Evolutionary conservation across 1,284 basidiomycete genomes (phyloP).

Genomic region (Porphyrellus sp.): DNA sequence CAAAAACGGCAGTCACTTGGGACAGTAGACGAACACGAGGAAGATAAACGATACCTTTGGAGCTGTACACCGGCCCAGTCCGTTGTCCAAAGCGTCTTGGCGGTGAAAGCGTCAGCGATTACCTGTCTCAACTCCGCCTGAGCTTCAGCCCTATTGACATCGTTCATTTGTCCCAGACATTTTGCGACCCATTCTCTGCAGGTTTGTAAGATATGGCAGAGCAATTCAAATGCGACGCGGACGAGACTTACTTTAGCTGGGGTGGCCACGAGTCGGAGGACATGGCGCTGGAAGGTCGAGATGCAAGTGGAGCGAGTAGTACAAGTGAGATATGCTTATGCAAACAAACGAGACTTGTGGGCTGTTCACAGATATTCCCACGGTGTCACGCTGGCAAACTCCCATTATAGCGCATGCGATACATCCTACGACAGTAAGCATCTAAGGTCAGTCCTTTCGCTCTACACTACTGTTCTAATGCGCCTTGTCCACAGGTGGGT

Average conservation of each 20-base stretch:
- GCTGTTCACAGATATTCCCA: conserved; percentile 20
- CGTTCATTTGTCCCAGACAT: conserved; percentile 79
- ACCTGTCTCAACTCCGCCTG: conserved; percentile 82
- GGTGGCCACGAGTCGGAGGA: conserved; percentile 65
- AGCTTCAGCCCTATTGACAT: conserved; percentile 69
- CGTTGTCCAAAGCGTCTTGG: conserved; percentile 81
- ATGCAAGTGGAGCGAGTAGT: neutral
- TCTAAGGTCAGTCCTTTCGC: conserved; percentile 21
- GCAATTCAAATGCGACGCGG: neutral
- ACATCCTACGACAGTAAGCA: conserved; percentile 23
- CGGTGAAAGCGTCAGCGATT: conserved; percentile 78
- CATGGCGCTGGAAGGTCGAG: conserved; percentile 36
- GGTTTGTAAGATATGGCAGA: conserved; percentile 3
- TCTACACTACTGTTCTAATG: conserved; percentile 31
- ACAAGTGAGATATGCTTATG: conserved; percentile 5
- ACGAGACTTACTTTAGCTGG: conserved; percentile 50
- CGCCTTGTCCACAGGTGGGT: conserved; percentile 47
- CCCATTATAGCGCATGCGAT: conserved; percentile 28
- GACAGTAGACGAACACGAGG: conserved; percentile 8
- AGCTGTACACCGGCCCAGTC: conserved; percentile 84
- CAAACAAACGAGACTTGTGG: conserved; percentile 3
- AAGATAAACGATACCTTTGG: conserved; percentile 53
- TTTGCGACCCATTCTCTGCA: conserved; percentile 80
- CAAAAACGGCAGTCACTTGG: conserved; percentile 20
- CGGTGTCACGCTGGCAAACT: conserved; percentile 9